A percentile compares a stretch with the other conserved stretches of the same genome.
Conservation (phyloP, 2,329 filamentous ascomycete genomes). For the Exophiala calicioides region DNA sequence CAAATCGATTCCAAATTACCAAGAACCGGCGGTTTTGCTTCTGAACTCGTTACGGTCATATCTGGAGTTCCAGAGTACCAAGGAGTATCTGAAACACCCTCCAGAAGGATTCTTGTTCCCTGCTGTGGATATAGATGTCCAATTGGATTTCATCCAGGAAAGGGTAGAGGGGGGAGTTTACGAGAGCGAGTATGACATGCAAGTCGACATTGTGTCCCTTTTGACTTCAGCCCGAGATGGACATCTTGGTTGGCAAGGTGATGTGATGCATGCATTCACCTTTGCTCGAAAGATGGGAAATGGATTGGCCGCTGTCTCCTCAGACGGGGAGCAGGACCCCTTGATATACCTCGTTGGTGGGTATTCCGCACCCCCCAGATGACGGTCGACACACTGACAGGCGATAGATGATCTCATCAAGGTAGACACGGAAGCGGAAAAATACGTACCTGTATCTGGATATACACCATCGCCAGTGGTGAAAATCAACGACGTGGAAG, state of each 20-base stretch:
- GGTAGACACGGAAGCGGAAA: constrained; percentile 5
- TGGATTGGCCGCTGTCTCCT: constrained; percentile 18
- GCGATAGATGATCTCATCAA: constrained; percentile 18
- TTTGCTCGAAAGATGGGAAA: constrained; percentile 26
- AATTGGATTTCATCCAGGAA: constrained; percentile 48
- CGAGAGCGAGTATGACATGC: constrained; percentile 57
- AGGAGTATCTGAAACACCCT: constrained; percentile 54
- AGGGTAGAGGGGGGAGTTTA: constrained; percentile 48
- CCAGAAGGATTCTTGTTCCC: constrained; percentile 55
- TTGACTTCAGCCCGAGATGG: constrained; percentile 63
- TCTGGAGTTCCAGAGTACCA: constrained; percentile 52
- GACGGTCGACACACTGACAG: constrained; percentile 11
- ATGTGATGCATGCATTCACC: constrained; percentile 28
- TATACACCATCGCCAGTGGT: constrained; percentile 34
- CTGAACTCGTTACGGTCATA: constrained; percentile 25
- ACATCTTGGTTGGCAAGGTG: constrained; percentile 45
- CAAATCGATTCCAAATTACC: constrained; percentile 21
- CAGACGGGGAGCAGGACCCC: constrained; percentile 16
- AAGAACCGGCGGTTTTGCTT: constrained; percentile 19
- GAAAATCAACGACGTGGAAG: constrained; percentile 36
- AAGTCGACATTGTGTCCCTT: constrained; percentile 55
- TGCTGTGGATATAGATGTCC: constrained; percentile 43
- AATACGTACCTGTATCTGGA: constrained; percentile 7
- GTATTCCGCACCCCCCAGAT: constrained; percentile 3
- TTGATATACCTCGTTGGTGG: constrained; percentile 50